Base-by-base conservation (phyloP, 75 land plant species). In the Pinus taeda region DNA sequence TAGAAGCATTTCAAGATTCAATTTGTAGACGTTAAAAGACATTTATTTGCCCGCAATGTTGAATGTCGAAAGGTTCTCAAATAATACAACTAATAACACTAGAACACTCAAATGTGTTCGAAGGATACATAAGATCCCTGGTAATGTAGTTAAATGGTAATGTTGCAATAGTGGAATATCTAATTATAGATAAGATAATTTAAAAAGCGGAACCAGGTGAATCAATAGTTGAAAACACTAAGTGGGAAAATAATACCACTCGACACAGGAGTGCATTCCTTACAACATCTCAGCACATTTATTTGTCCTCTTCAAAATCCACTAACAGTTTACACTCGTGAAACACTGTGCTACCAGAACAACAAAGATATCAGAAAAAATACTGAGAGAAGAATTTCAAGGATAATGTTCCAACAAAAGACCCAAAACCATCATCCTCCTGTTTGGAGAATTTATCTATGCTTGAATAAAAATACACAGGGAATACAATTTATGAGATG, bases 391-490 rank as follows among this genome's bases (percentile, higher is more conserved):
- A 45, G 72, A 42, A 69, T 69, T 42, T n/a, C 33, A 69, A 42
- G 72, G 53, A 21, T 42, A 69, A 18, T 42, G 1, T 67, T 69
- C 15, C 72, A 17, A 20, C 22, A 69, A 69, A 69, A 69, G 72
- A 14, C 21, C 72, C 17, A 39, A 42, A 69, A 42, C 39, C 72
- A 42, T 33, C 69, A 65, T 69, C 42, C 72, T 69, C 53, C 72
- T 42, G n/a, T 69, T 69, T 69, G 72, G 72, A 69, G 72, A 69
- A 69, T 20, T 69, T 42, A 69, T n/a, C 72, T 69, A 69, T 69
- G 11, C 22, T 69, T 4, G 22, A 37, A 45, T 69, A 30, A 69
- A 69, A 42, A 69, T 15, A 65, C 42, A 69, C 21, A 18, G 55
- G 72, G 21, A 69, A 9, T 39, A 69, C 29, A 37, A 39, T 69